A percentile compares a stretch with the other conserved stretches of the same genome.
Conservation (phyloP, 108 stramenopile species). For the Conticribra weissflogii region DNA sequence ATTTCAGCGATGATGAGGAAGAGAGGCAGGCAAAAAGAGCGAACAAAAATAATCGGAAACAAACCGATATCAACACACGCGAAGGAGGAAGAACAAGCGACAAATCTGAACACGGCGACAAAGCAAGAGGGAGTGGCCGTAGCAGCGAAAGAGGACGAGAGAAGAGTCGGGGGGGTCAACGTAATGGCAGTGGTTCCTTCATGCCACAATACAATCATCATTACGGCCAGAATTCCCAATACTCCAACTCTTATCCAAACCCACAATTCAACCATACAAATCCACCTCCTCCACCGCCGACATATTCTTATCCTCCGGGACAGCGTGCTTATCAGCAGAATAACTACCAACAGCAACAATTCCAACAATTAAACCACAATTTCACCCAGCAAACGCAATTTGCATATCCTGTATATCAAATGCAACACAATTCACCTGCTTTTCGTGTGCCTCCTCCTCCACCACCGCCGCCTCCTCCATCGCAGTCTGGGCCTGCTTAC, state of each 20-base stretch:
- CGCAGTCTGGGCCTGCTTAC: constrained; percentile 11
- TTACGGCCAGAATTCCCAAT: constrained; percentile 12
- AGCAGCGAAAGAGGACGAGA: constrained; percentile 6
- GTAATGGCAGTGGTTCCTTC: constrained; percentile 3
- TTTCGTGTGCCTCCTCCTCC: constrained; percentile 17
- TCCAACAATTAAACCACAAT: constrained; percentile 6
- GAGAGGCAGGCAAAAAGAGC: constrained; percentile 71
- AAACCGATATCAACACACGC: not conserved
- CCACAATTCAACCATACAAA: constrained; percentile 5
- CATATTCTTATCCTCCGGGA: no score
- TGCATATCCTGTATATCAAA: constrained; percentile 5
- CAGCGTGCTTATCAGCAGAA: constrained; percentile 8
- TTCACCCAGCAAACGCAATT: not conserved
- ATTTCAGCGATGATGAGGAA: constrained; percentile 81
- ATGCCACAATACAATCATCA: constrained; percentile 5
- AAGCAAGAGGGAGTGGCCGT: constrained; percentile 26
- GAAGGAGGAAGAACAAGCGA: constrained; percentile 3
- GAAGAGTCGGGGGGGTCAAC: constrained; percentile 13
- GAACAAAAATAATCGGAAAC: constrained; percentile 18
- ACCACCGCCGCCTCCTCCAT: constrained; percentile 36
- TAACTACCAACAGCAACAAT: constrained; percentile 7
- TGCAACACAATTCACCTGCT: not conserved
- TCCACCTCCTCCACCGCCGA: constrained; percentile 18
- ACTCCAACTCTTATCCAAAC: not conserved
- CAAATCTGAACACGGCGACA: constrained; percentile 6